Conservation (phyloP, 805 yeast species). For the Torulaspora franciscae region DNA sequence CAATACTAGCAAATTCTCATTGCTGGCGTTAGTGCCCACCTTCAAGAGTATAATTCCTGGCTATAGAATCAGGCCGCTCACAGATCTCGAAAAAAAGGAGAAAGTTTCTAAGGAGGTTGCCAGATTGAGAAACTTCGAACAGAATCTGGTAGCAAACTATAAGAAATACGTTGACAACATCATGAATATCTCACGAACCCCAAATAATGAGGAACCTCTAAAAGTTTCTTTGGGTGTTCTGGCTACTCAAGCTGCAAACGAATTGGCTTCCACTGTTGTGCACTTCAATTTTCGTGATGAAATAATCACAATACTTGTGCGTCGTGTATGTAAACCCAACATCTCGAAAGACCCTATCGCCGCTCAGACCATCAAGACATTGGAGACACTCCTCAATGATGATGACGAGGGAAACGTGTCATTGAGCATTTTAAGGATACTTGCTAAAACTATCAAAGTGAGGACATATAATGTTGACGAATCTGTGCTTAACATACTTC, state of each 20-base stretch:
- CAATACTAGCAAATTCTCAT: slow-evolving; percentile 63
- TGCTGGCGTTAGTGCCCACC: slow-evolving; percentile 76
- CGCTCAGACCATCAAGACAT: slow-evolving; percentile 52
- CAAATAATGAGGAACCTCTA: slow-evolving; percentile 33
- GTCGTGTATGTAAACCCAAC: slow-evolving; percentile 62
- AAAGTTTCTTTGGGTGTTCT: slow-evolving; percentile 43
- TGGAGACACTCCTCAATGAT: slow-evolving; percentile 66
- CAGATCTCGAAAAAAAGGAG: slow-evolving; percentile 76
- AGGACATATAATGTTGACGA: slow-evolving; percentile 81
- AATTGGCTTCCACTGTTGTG: slow-evolving; percentile 59
- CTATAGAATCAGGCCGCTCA: slow-evolving; percentile 75
- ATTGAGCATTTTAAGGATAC: slow-evolving; percentile 60
- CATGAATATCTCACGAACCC: slow-evolving; percentile 38
- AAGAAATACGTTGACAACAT: slow-evolving; percentile 59
- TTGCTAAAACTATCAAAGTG: slow-evolving; percentile 65
- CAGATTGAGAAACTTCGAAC: slow-evolving; percentile 73
- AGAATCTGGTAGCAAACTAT: slow-evolving; percentile 65
- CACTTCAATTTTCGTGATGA: slow-evolving; percentile 82
- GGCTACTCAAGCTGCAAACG: slow-evolving; percentile 76
- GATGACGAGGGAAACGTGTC: slow-evolving; percentile 83
- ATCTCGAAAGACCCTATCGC: slow-evolving; percentile 44
- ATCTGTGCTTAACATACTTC: slow-evolving; percentile 64
- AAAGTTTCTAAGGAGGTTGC: slow-evolving; percentile 81
- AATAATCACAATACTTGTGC: slow-evolving; percentile 58
- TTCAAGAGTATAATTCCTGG: slow-evolving; percentile 85